Evolutionary conservation across 805 yeast species (phyloP).

Genomic region (Saccharomycopsis olivae): DNA sequence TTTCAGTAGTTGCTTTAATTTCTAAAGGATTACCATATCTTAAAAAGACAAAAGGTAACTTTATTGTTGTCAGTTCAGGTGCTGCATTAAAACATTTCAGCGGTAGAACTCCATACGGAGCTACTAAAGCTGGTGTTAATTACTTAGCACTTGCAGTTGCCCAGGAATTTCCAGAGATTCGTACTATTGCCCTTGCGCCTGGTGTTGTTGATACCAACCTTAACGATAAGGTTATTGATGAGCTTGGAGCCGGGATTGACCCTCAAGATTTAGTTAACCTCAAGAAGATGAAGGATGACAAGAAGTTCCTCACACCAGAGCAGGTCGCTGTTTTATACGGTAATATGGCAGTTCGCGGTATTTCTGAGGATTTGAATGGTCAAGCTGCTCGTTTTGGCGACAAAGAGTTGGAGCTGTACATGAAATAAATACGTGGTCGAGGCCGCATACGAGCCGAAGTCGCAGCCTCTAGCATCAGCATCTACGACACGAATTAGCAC

Average conservation of each 20-base stretch:
- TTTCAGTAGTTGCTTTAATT: constrained; percentile 58
- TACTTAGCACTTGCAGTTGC: constrained; percentile 60
- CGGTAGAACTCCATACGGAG: constrained; percentile 90
- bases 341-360: constrained; percentile 51
- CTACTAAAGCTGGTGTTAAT: constrained; percentile 86
- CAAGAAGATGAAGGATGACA: constrained; percentile 45
- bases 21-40: constrained; percentile 46
- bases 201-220: constrained; percentile 90
- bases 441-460: too few relatives aligned
- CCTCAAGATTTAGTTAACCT: constrained; percentile 50
- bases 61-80: constrained; percentile 82
- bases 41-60: constrained; percentile 42
- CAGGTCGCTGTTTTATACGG: constrained; percentile 67
- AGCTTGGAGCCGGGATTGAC: constrained; percentile 48
- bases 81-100: constrained; percentile 55
- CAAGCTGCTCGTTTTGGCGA: constrained; percentile 54
- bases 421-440: too few relatives aligned
- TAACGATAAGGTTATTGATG: constrained; percentile 69
- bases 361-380: constrained; percentile 52
- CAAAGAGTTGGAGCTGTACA: constrained; percentile 1
- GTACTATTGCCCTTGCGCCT: constrained; percentile 72
- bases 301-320: constrained; percentile 52
- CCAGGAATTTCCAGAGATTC: constrained; percentile 50
- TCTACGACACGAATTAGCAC: too few relatives aligned
- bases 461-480: too few relatives aligned